These are phyloP conservation scores for Ilyonectria destructans DNA, from an alignment of 2,329 filamentous ascomycete species.

Conservation along the genomic window DNA sequence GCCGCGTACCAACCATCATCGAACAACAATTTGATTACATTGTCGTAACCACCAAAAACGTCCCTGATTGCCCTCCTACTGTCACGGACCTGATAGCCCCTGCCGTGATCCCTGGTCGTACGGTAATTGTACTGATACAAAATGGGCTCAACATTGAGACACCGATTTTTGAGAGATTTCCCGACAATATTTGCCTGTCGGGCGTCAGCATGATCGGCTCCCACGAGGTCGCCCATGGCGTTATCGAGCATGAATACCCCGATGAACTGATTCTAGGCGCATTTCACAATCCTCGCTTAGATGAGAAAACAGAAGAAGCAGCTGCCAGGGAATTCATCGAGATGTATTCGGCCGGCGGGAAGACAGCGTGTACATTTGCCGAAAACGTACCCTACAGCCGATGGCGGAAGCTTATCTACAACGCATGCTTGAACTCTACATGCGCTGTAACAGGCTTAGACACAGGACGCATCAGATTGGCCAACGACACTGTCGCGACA, in stretches of 20 bases:
- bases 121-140: constrained; percentile 11
- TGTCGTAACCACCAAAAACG: constrained; percentile 16
- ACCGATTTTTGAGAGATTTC: constrained; percentile 9
- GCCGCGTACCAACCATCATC: background rate
- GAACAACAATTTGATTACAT: constrained; percentile 10
- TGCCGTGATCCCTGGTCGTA: constrained; percentile 6
- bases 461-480: constrained; percentile 7
- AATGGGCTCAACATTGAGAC: constrained; percentile 19
- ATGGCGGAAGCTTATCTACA: constrained; percentile 25
- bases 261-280: constrained; percentile 14
- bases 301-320: background rate
- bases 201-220: constrained; percentile 17
- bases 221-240: background rate
- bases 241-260: constrained; percentile 7
- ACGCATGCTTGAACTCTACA: constrained; percentile 10
- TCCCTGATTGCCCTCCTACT: constrained; percentile 6
- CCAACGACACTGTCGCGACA: background rate
- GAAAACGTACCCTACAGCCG: constrained; percentile 4
- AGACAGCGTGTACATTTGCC: constrained; percentile 2
- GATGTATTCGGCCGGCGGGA: constrained; percentile 10
- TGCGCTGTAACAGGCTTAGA: constrained; percentile 7
- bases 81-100: constrained; percentile 2
- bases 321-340: constrained; percentile 8
- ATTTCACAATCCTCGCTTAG: constrained; percentile 10
- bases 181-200: constrained; percentile 9